phyloP scores from a whole-genome alignment of 352 stramenopile species.

The Salisapilia sapeloensis region DNA sequence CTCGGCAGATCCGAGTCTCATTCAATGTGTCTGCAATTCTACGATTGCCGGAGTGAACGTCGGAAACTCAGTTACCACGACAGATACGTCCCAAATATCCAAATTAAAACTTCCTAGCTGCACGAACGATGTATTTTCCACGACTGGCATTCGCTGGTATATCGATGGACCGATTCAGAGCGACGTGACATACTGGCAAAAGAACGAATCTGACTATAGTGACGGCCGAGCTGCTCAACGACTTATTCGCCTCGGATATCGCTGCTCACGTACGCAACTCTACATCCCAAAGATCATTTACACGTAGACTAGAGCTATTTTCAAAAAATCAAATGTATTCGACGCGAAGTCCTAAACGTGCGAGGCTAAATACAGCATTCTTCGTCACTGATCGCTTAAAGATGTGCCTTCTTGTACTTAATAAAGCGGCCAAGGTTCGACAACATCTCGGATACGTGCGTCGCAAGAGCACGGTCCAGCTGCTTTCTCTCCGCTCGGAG shows the following conservation, averaged over 20 bases:
- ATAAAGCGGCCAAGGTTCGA: conserved; percentile 79
- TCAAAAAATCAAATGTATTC: too few relatives aligned
- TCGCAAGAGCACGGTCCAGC: conserved; percentile 60
- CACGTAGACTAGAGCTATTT: too few relatives aligned
- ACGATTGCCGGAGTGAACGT: conserved; percentile 38
- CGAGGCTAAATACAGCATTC: too few relatives aligned
- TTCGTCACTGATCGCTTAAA: conserved; percentile 16
- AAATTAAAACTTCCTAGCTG: conserved; percentile 43
- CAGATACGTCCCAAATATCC: conserved; percentile 14
- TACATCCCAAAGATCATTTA: conserved; percentile 42
- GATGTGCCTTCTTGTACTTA: conserved; percentile 85
- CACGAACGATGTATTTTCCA: conserved; percentile 66
- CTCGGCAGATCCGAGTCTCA: conserved; percentile 30
- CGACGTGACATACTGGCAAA: conserved; percentile 43
- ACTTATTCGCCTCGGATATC: conserved; percentile 52
- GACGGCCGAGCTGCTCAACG: conserved; percentile 36
- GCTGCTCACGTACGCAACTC: conserved; percentile 40
- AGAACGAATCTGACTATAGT: conserved; percentile 14
- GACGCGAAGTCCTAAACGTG: too few relatives aligned
- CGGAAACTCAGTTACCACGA: conserved; percentile 19
- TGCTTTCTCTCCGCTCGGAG: conserved; percentile 58
- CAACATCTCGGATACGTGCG: conserved; percentile 74
- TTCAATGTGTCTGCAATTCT: conserved; percentile 60
- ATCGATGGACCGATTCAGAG: conserved; percentile 38
- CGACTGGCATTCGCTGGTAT: conserved; percentile 69